phyloP scores from a whole-genome alignment of 2,329 filamentous ascomycete genomes.

The Sarocladiaceae sp. region DNA sequence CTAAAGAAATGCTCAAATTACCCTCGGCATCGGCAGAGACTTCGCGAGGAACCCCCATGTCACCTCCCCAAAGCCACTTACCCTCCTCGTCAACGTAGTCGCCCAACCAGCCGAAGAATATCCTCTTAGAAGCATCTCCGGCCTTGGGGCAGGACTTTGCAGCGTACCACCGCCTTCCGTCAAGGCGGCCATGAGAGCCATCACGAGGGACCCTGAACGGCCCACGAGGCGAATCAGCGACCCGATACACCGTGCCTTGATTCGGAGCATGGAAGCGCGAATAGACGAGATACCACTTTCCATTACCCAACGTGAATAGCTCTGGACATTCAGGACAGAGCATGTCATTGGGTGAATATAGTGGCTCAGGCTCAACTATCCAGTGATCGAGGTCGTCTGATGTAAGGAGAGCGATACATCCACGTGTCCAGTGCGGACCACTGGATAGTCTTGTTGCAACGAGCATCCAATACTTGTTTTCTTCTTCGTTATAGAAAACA shows the following conservation, averaged over 20 bases:
- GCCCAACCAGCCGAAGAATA: conserved; percentile 30
- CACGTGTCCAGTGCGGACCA: conserved; percentile 29
- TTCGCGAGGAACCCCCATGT: conserved; percentile 26
- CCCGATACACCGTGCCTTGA: conserved; percentile 29
- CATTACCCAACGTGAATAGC: conserved; percentile 25
- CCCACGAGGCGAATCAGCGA: conserved; percentile 28
- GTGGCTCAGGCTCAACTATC: conserved; percentile 24
- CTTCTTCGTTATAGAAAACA: conserved; percentile 26
- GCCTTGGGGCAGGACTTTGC: conserved; percentile 29
- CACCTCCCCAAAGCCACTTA: conserved; percentile 34
- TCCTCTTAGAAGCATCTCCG: conserved; percentile 22
- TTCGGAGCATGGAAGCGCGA: conserved; percentile 29
- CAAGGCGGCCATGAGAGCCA: conserved; percentile 27
- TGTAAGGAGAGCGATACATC: conserved; percentile 31
- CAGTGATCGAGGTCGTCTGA: conserved; percentile 26
- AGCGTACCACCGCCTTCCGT: conserved; percentile 31
- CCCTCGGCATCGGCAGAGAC: conserved; percentile 23
- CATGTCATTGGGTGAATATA: conserved; percentile 29
- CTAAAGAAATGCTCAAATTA: conserved; percentile 20
- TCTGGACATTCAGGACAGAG: conserved; percentile 33
- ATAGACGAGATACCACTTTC: conserved; percentile 31
- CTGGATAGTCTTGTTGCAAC: conserved; percentile 24
- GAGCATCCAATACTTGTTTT: conserved; percentile 31
- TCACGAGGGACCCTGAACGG: conserved; percentile 30
- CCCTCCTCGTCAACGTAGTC: conserved; percentile 27